Conservation (phyloP, 805 yeast genomes). For the Priceomyces medius region DNA sequence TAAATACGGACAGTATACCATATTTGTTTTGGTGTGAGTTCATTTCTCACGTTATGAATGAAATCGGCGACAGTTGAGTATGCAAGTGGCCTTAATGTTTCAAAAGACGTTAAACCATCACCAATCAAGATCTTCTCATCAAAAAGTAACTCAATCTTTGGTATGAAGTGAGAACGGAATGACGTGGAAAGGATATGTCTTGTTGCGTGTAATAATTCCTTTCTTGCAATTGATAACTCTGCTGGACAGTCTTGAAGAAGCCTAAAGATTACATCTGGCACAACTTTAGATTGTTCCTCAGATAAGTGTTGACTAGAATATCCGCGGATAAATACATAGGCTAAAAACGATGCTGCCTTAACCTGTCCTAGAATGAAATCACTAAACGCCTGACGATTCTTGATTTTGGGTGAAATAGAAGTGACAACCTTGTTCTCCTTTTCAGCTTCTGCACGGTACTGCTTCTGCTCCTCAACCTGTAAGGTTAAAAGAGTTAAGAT, state of each 20-base stretch:
- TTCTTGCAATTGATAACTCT: constrained; percentile 85
- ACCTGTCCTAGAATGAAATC: constrained; percentile 93
- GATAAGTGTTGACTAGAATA: constrained; percentile 63
- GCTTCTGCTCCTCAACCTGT: constrained; percentile 76
- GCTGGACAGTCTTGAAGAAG: constrained; percentile 93
- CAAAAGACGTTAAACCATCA: constrained; percentile 87
- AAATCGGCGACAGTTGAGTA: constrained; percentile 95
- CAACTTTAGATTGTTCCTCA: constrained; percentile 46
- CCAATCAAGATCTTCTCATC: constrained; percentile 89
- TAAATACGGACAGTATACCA: constrained; percentile 85
- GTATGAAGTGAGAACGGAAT: constrained; percentile 74
- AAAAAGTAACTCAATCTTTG: constrained; percentile 80
- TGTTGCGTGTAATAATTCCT: constrained; percentile 89
- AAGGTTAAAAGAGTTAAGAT: constrained; percentile 70
- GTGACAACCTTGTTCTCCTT: constrained; percentile 59
- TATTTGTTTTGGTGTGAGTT: constrained; percentile 76
- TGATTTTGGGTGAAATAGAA: constrained; percentile 71
- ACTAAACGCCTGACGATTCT: constrained; percentile 74
- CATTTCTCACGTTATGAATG: constrained; percentile 85
- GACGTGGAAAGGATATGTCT: constrained; percentile 93
- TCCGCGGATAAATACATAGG: constrained; percentile 86
- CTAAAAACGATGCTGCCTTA: constrained; percentile 92
- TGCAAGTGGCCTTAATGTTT: constrained; percentile 87
- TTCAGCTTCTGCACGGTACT: constrained; percentile 45
- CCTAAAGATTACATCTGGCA: constrained; percentile 86